Percentiles rank a stretch among this genome's conserved stretches.
These are phyloP conservation scores for Colletotrichum somersetense DNA, from an alignment of 2,329 filamentous ascomycete species.

Conservation along the genomic window DNA sequence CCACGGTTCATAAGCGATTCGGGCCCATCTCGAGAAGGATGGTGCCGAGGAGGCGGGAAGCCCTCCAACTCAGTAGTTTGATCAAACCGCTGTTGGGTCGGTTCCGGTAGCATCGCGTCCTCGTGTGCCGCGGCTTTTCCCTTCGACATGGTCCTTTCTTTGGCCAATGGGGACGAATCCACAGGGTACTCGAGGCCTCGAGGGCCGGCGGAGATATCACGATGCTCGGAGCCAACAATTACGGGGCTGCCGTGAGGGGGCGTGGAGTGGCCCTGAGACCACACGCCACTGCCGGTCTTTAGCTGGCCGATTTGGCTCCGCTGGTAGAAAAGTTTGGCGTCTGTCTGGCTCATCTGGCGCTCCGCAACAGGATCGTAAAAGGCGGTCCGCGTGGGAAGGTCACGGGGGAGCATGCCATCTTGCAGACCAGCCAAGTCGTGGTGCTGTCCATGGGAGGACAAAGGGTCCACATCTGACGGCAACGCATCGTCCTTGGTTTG, in stretches of 20 bases:
- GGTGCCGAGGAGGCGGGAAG: not conserved
- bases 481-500: slow-evolving; percentile 21
- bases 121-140: slow-evolving; percentile 5
- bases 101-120: slow-evolving; percentile 27
- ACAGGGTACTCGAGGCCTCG: slow-evolving; percentile 48
- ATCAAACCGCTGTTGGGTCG: slow-evolving; percentile 1
- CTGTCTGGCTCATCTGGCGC: slow-evolving; percentile 92
- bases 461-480: not conserved
- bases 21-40: not conserved
- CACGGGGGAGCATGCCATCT: slow-evolving; percentile 71
- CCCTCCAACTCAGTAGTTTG: not conserved
- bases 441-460: slow-evolving; percentile 8
- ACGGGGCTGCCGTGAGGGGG: slow-evolving; percentile 62
- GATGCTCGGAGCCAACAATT: slow-evolving; percentile 47
- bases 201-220: slow-evolving; percentile 45
- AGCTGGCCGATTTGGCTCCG: slow-evolving; percentile 77
- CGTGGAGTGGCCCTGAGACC: slow-evolving; percentile 54
- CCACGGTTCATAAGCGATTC: not conserved
- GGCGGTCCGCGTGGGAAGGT: slow-evolving; percentile 78
- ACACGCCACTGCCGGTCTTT: slow-evolving; percentile 53
- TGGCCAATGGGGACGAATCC: slow-evolving; percentile 41
- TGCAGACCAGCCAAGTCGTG: slow-evolving; percentile 48
- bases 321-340: slow-evolving; percentile 97
- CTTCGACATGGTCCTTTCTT: not conserved
- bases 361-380: slow-evolving; percentile 95